Evolutionary conservation across 2,329 filamentous ascomycete genomes (phyloP).

Genomic region (Trichoderma arundinaceum): DNA sequence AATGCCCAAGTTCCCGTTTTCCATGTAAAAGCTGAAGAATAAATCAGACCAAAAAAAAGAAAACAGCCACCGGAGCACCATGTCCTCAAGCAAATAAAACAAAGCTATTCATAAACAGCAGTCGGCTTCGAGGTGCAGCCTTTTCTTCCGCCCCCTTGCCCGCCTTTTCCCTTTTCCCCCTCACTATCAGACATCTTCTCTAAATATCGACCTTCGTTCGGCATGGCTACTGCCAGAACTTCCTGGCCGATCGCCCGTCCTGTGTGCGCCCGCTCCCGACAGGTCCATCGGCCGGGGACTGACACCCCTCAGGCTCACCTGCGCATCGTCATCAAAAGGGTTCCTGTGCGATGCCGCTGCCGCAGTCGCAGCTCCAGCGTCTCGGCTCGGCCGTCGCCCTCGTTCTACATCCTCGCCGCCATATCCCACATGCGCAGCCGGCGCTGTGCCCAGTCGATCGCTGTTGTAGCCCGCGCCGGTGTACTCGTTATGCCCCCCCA

Average conservation of each 20-base stretch:
- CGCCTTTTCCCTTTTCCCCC: neutral
- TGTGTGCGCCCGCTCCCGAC: slow-evolving; percentile 41
- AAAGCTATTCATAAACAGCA: slow-evolving; percentile 14
- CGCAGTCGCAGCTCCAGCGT: slow-evolving; percentile 44
- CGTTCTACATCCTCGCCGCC: slow-evolving; percentile 44
- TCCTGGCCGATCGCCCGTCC: slow-evolving; percentile 43
- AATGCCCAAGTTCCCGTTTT: slow-evolving; percentile 8
- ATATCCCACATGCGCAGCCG: slow-evolving; percentile 38
- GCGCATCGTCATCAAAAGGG: slow-evolving; percentile 74
- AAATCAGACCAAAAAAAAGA: neutral
- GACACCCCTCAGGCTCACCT: slow-evolving; percentile 70
- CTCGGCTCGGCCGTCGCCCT: slow-evolving; percentile 53
- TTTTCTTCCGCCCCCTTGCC: neutral
- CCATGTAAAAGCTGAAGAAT: neutral
- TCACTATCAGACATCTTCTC: slow-evolving; percentile 63
- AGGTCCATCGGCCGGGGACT: slow-evolving; percentile 76
- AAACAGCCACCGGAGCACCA: slow-evolving; percentile 5
- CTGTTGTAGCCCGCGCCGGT: slow-evolving; percentile 51
- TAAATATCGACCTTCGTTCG: slow-evolving; percentile 72
- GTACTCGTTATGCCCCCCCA: slow-evolving; percentile 50
- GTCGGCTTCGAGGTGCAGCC: neutral
- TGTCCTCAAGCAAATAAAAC: slow-evolving; percentile 1
- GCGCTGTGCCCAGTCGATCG: slow-evolving; percentile 54
- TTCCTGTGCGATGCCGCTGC: slow-evolving; percentile 49
- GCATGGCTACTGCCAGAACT: slow-evolving; percentile 64